These are phyloP conservation scores for Beauveria varroae DNA, from an alignment of 2,329 filamentous ascomycete species.

Conservation along the genomic window DNA sequence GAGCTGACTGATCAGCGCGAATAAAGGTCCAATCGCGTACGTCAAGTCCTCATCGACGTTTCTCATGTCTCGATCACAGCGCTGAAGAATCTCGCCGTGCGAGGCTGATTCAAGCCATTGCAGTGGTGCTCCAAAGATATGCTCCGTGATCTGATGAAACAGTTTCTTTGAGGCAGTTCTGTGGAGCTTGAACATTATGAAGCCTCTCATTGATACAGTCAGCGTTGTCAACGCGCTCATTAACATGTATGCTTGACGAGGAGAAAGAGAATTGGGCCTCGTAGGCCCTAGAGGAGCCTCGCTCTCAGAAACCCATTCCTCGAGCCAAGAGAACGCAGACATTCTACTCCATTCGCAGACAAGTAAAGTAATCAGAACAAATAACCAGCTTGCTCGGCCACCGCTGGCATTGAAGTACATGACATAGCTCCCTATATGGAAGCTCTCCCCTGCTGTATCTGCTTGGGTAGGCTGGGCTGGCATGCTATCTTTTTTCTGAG, in stretches of 20 bases:
- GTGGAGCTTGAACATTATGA: constrained; percentile 46
- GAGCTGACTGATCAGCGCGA: background rate
- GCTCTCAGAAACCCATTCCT: background rate
- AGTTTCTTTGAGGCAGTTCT: background rate
- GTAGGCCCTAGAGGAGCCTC: background rate
- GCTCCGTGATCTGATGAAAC: background rate
- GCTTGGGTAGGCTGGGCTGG: background rate
- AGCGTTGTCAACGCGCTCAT: constrained; percentile 43
- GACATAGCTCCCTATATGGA: background rate
- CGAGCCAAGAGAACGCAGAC: background rate
- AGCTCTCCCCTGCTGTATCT: background rate
- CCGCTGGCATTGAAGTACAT: constrained; percentile 1
- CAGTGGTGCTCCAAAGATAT: background rate
- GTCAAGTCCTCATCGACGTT: background rate
- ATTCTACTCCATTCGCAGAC: constrained; percentile 20
- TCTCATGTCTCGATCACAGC: background rate
- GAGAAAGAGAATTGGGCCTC: background rate
- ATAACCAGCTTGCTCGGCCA: constrained; percentile 17
- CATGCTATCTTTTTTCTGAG: background rate
- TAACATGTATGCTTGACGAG: constrained; percentile 18
- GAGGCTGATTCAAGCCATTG: background rate
- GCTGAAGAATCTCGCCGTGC: background rate
- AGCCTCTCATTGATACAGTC: constrained; percentile 45
- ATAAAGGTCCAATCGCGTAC: background rate
- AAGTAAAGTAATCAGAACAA: constrained; percentile 51